Percentiles rank a stretch among this genome's conserved stretches.
phyloP scores from a whole-genome alignment of 2,329 filamentous ascomycete genomes.

The Fusarium multiceps region DNA sequence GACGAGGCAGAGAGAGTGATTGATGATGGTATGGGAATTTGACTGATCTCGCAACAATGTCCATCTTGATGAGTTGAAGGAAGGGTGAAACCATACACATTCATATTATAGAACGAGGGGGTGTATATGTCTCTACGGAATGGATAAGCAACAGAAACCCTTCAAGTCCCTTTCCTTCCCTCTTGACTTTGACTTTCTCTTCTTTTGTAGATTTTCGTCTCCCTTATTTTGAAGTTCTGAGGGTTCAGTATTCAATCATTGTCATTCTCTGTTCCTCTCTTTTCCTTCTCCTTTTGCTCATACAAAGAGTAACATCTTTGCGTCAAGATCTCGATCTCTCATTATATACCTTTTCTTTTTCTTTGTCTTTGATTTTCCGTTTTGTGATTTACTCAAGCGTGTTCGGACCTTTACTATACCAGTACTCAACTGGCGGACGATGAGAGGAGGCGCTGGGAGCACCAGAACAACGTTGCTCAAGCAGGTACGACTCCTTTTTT shows the following conservation, averaged over 20 bases:
- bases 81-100: conserved; percentile 4
- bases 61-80: conserved; percentile 13
- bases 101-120: conserved; percentile 20
- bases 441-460: conserved; percentile 23
- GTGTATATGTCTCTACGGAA: conserved; percentile 11
- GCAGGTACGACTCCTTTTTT: conserved; percentile 28
- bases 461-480: conserved; percentile 30
- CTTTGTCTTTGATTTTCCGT: conserved; percentile 19
- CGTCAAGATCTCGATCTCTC: conserved; percentile 7
- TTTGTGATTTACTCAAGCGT: conserved; percentile 15
- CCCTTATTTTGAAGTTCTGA: conserved; percentile 12
- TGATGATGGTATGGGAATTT: conserved; percentile 1
- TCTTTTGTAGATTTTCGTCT: neutral
- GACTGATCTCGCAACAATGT: conserved; percentile 16
- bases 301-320: conserved; percentile 9
- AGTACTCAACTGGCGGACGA: conserved; percentile 2
- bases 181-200: neutral
- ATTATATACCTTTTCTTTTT: neutral
- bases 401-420: conserved; percentile 9
- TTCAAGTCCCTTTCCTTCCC: conserved; percentile 3
- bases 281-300: conserved; percentile 5
- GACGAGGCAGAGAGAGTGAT: neutral
- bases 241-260: neutral
- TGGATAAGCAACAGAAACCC: conserved; percentile 7
- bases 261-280: neutral